Percentiles rank a stretch among this genome's conserved stretches.
Evolutionary conservation across 2,329 filamentous ascomycete genomes (phyloP).

Genomic region (Coniella lustricola): DNA sequence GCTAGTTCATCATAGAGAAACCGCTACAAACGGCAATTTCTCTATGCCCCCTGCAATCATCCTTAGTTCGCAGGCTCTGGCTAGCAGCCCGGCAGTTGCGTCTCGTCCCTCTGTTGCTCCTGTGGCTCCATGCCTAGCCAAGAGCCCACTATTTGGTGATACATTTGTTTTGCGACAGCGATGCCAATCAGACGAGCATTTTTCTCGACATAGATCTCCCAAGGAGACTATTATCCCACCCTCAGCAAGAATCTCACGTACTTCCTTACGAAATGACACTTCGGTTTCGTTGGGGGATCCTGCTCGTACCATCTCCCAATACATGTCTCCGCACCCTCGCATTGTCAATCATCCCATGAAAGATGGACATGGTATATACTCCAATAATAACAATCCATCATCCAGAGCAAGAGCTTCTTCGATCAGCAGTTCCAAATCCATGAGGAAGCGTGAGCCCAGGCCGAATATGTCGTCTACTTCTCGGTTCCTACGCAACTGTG

Average conservation of each 20-base stretch:
- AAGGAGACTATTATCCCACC: not conserved
- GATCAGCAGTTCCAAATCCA: conserved; percentile 9
- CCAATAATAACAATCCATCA: conserved; percentile 1
- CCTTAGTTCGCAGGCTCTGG: not conserved
- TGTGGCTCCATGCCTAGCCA: too few species aligned
- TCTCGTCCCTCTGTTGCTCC: not conserved
- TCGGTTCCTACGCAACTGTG: not conserved
- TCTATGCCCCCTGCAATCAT: not conserved
- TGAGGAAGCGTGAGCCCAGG: not conserved
- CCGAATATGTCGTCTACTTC: not conserved
- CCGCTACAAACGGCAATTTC: not conserved
- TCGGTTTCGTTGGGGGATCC: conserved; percentile 8
- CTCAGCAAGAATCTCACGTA: not conserved
- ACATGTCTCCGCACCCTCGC: not conserved
- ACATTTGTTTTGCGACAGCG: not conserved
- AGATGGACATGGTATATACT: not conserved
- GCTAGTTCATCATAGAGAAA: not conserved
- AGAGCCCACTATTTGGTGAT: not conserved
- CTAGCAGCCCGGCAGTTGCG: not conserved
- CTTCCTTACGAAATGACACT: conserved; percentile 10
- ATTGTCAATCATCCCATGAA: not conserved
- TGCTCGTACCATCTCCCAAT: not conserved
- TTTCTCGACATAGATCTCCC: not conserved
- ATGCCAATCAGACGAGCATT: not conserved
- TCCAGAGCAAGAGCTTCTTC: conserved; percentile 1